phyloP scores from a whole-genome alignment of 1,139 yeast species.

The Meyerozyma carpophila region DNA sequence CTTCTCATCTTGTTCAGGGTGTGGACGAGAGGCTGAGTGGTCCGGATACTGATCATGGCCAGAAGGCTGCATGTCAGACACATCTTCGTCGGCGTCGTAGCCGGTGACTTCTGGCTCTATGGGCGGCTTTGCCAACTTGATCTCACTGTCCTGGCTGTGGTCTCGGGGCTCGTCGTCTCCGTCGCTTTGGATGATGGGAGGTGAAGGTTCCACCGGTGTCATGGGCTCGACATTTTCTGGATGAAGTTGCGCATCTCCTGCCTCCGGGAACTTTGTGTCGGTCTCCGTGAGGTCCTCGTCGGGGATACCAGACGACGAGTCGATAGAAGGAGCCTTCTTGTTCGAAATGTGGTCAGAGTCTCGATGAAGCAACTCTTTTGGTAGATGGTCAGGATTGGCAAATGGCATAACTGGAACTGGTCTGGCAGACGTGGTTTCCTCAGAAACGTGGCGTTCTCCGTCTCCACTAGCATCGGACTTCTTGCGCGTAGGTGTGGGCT shows the following conservation, averaged over 20 bases:
- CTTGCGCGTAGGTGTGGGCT: not conserved
- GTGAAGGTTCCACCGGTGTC: conserved; percentile 5
- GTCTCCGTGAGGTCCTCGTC: conserved; percentile 24
- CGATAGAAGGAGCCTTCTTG: conserved; percentile 7
- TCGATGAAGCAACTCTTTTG: conserved; percentile 15
- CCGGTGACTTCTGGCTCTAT: conserved; percentile 33
- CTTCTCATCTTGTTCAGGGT: conserved; percentile 7
- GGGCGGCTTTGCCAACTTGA: conserved; percentile 6
- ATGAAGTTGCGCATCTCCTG: conserved; percentile 9
- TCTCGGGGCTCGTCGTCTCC: not conserved
- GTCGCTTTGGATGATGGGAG: conserved; percentile 1
- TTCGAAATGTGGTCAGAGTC: conserved; percentile 6
- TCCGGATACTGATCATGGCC: not conserved
- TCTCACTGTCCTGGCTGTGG: conserved; percentile 6
- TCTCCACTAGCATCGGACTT: not conserved
- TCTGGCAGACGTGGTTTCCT: conserved; percentile 10
- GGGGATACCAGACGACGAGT: conserved; percentile 26
- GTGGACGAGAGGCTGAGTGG: no score
- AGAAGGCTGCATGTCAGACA: conserved; percentile 22
- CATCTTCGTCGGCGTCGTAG: conserved; percentile 42
- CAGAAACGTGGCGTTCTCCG: no score
- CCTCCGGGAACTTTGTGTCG: conserved; percentile 14
- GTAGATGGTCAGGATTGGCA: conserved; percentile 25
- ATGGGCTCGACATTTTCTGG: conserved; percentile 10
- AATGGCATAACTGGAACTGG: conserved; percentile 52